Evolutionary conservation across 2,329 filamentous ascomycete genomes (phyloP).

Genomic region (Simplicillium sp.): DNA sequence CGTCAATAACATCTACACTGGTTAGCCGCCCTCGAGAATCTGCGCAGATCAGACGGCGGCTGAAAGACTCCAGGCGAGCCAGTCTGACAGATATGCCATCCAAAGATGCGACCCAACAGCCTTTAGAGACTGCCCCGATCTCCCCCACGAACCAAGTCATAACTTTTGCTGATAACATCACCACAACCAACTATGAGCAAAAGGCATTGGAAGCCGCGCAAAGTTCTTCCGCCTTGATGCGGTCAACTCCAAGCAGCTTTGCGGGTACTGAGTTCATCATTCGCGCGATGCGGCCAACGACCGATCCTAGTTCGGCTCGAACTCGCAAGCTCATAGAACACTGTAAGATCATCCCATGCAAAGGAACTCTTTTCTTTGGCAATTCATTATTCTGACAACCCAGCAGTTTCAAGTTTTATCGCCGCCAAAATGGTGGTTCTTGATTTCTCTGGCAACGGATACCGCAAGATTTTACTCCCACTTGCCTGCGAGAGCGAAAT

Average conservation of each 20-base stretch:
- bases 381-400: slow-evolving; percentile 1
- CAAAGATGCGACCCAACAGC: not conserved
- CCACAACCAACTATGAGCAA: too few species aligned
- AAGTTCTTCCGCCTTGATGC: too few species aligned
- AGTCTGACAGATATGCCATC: not conserved
- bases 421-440: slow-evolving; percentile 29
- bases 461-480: slow-evolving; percentile 26
- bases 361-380: not conserved
- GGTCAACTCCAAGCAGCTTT: not conserved
- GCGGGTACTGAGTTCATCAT: slow-evolving; percentile 2
- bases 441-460: slow-evolving; percentile 24
- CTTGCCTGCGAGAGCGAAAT: slow-evolving; percentile 26
- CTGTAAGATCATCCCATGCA: slow-evolving; percentile 14
- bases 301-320: slow-evolving; percentile 12
- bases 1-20: slow-evolving; percentile 6
- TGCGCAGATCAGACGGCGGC: not conserved
- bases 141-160: too few species aligned
- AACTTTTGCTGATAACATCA: too few species aligned
- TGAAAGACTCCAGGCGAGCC: not conserved
- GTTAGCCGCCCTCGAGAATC: not conserved
- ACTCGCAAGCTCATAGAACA: slow-evolving; percentile 24
- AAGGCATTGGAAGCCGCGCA: too few species aligned
- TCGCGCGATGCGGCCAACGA: not conserved
- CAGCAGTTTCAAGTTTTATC: slow-evolving; percentile 22
- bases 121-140: too few species aligned